Base-by-base conservation (phyloP, 257 asterid genomes). In the Nicotiana paniculata region DNA sequence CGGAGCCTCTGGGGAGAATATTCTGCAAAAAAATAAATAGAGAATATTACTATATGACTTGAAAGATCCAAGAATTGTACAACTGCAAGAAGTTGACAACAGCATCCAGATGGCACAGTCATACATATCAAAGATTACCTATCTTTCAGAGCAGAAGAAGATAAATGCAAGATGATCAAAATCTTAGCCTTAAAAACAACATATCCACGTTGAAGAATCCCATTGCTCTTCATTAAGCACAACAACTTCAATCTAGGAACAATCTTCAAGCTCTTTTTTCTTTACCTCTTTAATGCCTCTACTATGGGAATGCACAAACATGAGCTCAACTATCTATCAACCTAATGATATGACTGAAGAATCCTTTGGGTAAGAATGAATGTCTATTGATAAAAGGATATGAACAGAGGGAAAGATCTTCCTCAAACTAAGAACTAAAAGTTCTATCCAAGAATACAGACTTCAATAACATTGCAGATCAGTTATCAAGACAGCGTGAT, bases 1-100 rank as follows among this genome's bases (percentile, higher is more conserved):
- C 48, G 99, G 95, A 76, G 92, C 95, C 80, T 95, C 93, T 18
- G 98, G 99, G 51, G 99, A 96, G 85, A 96, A 96, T 81, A 96
- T 93, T 87, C 99, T 96, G 94, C 79, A 86, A 4, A 69, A 62
- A 54, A 17, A 33, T 65, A 8, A 66, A 6, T 10, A 62, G 26
- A 51, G 18, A 21, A 12, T 57, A 46, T 13, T 58, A 69, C 28
- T 46, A 75, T 26, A 26, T 48, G 39, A 74, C 79, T 24, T 26
- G 2, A 1, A 74, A 48, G 62, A 74, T 26, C 9, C 46, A 79
- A 61, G 57, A 12, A 79, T 35, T 59, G 12, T 79, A 61, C 43
- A 79, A 46, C 59, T 13, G 62, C 24, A 74, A 74, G 62, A 48
- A 15, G 62, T 48, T 48, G 79, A 48, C 62, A 74, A 48, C 79